Conservation (phyloP, 2,329 filamentous ascomycete genomes). For the Diplodia sapinea region DNA sequence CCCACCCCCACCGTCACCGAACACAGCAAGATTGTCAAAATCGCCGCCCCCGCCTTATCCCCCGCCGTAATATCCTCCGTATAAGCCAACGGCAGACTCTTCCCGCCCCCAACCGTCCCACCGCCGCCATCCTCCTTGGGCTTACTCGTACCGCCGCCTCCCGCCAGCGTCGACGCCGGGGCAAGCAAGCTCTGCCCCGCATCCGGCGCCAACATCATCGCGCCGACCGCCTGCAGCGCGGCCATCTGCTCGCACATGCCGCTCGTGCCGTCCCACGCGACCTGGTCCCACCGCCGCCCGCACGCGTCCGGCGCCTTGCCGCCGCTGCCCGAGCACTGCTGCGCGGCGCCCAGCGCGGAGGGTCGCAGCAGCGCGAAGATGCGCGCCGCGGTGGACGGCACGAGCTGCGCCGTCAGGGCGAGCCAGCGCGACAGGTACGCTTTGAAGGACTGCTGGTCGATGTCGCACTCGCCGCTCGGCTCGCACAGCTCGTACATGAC, state of each 20-base stretch:
- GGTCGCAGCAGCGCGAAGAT: constrained; percentile 60
- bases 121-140: constrained; percentile 51
- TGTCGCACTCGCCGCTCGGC: constrained; percentile 47
- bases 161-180: constrained; percentile 56
- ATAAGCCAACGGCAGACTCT: background rate
- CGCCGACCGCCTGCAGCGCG: constrained; percentile 60
- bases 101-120: too few species aligned
- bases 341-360: constrained; percentile 61
- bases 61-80: constrained; percentile 42
- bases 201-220: constrained; percentile 46
- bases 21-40: constrained; percentile 9
- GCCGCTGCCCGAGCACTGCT: constrained; percentile 57
- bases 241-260: constrained; percentile 65
- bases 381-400: constrained; percentile 58
- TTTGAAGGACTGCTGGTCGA: constrained; percentile 53
- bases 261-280: constrained; percentile 51
- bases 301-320: constrained; percentile 45
- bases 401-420: constrained; percentile 62
- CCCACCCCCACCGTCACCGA: background rate
- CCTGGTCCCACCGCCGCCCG: constrained; percentile 51
- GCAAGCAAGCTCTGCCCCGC: constrained; percentile 36
- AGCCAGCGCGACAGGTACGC: constrained; percentile 56
- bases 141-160: constrained; percentile 59
- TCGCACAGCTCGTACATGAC: constrained; percentile 56
- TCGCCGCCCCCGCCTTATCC: constrained; percentile 51